Base-by-base conservation (phyloP, 1,284 basidiomycete genomes). In the Ceratobasidium sp. region DNA sequence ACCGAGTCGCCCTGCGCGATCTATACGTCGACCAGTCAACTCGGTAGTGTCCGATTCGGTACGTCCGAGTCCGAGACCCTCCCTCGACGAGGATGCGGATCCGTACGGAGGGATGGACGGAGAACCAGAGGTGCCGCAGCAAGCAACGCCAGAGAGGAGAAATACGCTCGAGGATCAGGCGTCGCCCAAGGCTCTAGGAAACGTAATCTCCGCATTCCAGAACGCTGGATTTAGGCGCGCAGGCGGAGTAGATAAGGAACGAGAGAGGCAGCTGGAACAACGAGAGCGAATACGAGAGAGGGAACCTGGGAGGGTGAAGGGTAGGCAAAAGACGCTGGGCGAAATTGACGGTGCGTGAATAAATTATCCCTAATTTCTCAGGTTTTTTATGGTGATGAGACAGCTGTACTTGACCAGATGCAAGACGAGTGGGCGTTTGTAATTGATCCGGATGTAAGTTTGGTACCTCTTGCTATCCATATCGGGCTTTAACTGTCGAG, bases 361-460 rank as follows among this genome's bases (percentile, higher is more conserved):
- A n/a, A 19, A 14, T 0, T 31, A 14, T 17, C 14, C 14, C 1
- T 41, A 1, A 22, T 51, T 33, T n/a, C 2, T 27, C 27, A 19
- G 36, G 36, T 1, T 27, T 33, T 48, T 45, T 50, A 31, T 27
- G 24, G 5, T 17, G 22, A 33, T 33, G 33, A 69, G 22, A 5
- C 73, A 96, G 94, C 91, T 75, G 89, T 98, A 2, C 84, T 99
- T 77, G 90, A 93, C 76, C 89, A 93, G 81, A 93, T 98, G 76
- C 90, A 89, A 79, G 91, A 93, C 78, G 94, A 94, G 75, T 99
- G 96, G 95, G 93, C 94, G 76, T 92, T 94, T 79, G 90, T 97
- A 57, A 89, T 93, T 75, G 90, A 95, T 77, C 89, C 91, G 57
- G 93, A 96, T 81, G 94, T 95, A 82, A 84, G 90, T 80, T 44